Conservation (phyloP, 1,284 basidiomycete genomes). For the Clitocybe nebularis region DNA sequence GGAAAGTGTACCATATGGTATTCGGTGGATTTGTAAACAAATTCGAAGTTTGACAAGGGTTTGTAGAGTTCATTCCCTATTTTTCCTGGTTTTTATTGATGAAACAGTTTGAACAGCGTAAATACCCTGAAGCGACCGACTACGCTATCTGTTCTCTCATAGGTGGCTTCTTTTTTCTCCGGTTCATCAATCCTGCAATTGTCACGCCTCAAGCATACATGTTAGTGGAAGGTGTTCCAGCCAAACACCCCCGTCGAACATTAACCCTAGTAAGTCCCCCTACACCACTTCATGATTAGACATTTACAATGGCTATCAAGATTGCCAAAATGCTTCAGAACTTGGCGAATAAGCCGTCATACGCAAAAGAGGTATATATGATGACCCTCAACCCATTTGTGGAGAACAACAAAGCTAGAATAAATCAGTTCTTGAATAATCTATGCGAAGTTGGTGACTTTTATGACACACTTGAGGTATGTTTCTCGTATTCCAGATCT, state of each 20-base stretch:
- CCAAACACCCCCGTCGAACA: conserved; percentile 94
- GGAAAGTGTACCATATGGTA: conserved; percentile 97
- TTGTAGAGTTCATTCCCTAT: conserved; percentile 24
- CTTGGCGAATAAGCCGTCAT: conserved; percentile 97
- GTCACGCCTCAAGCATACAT: conserved; percentile 99
- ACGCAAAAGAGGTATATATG: conserved; percentile 98
- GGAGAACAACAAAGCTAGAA: conserved; percentile 95
- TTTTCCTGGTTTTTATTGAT: conserved; percentile 11
- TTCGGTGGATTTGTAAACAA: conserved; percentile 99
- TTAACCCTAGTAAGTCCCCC: conserved; percentile 72
- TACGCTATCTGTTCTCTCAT: conserved; percentile 98
- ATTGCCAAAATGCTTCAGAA: conserved; percentile 99
- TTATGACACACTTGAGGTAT: conserved; percentile 95
- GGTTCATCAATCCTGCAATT: conserved; percentile 99
- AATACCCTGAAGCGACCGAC: conserved; percentile 97
- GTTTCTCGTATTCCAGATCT: conserved; percentile 16
- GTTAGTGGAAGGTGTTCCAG: conserved; percentile 96
- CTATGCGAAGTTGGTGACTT: conserved; percentile 99
- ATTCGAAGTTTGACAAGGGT: conserved; percentile 94
- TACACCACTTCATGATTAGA: neutral
- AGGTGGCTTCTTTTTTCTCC: conserved; percentile 99
- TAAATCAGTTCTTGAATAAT: conserved; percentile 95
- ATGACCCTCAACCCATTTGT: conserved; percentile 97
- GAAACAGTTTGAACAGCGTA: conserved; percentile 58
- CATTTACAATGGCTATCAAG: conserved; percentile 34